These are phyloP conservation scores for Lathyrus aphaca DNA, from an alignment of 306 rosid species.

Conservation along the genomic window DNA sequence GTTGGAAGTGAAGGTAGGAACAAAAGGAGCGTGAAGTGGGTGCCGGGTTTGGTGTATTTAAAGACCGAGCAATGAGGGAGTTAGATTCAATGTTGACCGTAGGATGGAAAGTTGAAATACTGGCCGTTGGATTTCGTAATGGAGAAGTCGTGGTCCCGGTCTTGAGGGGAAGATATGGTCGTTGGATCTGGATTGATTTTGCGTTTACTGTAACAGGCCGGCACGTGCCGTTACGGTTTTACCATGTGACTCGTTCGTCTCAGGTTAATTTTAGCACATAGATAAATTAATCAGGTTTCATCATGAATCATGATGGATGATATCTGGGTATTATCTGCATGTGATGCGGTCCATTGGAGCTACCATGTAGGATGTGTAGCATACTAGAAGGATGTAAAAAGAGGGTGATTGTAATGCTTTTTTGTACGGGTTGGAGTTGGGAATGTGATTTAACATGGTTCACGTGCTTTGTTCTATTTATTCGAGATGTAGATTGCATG, in stretches of 20 bases:
- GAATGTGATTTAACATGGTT: not conserved
- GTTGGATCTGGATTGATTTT: conserved; percentile 60
- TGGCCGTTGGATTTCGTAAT: conserved; percentile 40
- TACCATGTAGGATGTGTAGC: not conserved
- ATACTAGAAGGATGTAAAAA: not conserved
- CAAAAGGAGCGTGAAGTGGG: conserved; percentile 39
- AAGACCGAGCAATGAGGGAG: conserved; percentile 38
- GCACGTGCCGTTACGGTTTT: conserved; percentile 66
- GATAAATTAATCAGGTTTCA: not conserved
- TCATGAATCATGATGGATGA: not conserved
- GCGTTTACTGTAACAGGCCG: conserved; percentile 53
- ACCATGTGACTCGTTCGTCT: conserved; percentile 31
- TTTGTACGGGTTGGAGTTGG: conserved; percentile 3
- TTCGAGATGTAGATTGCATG: not conserved
- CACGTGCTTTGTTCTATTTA: conserved; percentile 1
- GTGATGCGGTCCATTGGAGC: not conserved
- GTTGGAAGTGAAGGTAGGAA: conserved; percentile 33
- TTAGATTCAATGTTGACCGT: conserved; percentile 47
- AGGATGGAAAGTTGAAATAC: conserved; percentile 7
- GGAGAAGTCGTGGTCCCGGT: conserved; percentile 32
- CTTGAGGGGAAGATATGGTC: conserved; percentile 55
- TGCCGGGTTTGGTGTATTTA: conserved; percentile 48
- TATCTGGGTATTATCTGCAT: not conserved
- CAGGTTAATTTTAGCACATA: conserved; percentile 7
- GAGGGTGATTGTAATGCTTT: not conserved